phyloP scores from a whole-genome alignment of 1,284 basidiomycete genomes.

The Phlebopus sp. region DNA sequence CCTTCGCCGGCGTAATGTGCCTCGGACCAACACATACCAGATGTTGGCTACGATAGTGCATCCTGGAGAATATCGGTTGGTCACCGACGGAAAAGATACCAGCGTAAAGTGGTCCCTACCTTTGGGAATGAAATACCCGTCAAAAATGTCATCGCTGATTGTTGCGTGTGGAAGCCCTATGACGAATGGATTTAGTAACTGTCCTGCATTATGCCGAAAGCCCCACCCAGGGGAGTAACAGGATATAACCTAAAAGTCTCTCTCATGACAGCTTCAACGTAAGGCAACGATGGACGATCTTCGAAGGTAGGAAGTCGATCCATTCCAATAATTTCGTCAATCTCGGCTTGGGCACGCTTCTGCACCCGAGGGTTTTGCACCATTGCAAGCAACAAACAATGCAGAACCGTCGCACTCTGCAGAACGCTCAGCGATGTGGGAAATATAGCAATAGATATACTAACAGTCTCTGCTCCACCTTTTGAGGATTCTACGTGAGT shows the following conservation, averaged over 20 bases:
- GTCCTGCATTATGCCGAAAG: not conserved
- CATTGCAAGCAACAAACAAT: constrained; percentile 50
- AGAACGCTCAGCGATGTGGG: not conserved
- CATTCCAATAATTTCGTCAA: constrained; percentile 38
- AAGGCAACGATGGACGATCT: constrained; percentile 39
- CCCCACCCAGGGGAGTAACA: constrained; percentile 32
- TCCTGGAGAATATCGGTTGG: constrained; percentile 14
- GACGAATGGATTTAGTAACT: not conserved
- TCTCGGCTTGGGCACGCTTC: constrained; percentile 5
- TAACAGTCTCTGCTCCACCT: no score
- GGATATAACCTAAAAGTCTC: constrained; percentile 51
- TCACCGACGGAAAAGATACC: constrained; percentile 2
- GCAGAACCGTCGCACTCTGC: constrained; percentile 43
- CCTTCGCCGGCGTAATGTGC: not conserved
- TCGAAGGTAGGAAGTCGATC: constrained; percentile 39
- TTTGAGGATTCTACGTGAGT: no score
- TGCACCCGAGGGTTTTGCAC: constrained; percentile 45
- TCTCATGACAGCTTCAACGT: constrained; percentile 45
- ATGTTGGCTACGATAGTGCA: constrained; percentile 28
- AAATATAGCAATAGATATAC: no score
- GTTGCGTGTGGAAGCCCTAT: constrained; percentile 31
- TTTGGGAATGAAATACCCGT: constrained; percentile 33
- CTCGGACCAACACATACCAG: constrained; percentile 22
- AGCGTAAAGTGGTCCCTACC: constrained; percentile 16
- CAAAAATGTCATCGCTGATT: constrained; percentile 27